Conservation (phyloP, 2,329 filamentous ascomycete genomes). For the Monosporascus sp. region DNA sequence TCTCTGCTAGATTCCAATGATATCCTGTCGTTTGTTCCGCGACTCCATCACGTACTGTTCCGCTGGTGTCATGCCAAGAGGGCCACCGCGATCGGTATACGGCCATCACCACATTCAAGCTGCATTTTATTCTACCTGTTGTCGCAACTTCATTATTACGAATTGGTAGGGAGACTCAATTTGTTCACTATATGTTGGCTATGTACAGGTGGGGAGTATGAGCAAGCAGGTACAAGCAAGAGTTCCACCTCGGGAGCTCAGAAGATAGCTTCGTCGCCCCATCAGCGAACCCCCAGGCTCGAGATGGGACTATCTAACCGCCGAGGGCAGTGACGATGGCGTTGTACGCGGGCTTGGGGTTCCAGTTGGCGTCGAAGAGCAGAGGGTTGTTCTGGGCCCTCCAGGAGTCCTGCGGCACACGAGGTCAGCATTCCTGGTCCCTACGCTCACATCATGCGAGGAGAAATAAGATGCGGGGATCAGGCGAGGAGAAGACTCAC, state of each 20-base stretch:
- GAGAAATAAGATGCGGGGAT: neutral
- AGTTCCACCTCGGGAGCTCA: too few relatives aligned
- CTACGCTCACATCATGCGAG: too few relatives aligned
- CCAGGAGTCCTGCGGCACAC: constrained; percentile 41
- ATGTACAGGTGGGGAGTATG: neutral
- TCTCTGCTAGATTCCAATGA: constrained; percentile 9
- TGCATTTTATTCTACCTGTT: neutral
- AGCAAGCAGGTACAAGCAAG: neutral
- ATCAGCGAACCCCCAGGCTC: neutral
- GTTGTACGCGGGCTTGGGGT: constrained; percentile 47
- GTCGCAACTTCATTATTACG: neutral
- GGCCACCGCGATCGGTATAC: neutral
- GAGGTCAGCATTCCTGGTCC: neutral
- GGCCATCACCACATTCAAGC: neutral
- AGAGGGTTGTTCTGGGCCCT: constrained; percentile 43
- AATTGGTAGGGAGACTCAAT: neutral
- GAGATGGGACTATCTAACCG: neutral
- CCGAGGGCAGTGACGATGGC: constrained; percentile 36
- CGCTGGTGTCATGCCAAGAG: neutral
- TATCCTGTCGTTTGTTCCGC: constrained; percentile 6
- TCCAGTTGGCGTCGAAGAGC: constrained; percentile 47
- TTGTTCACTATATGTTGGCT: neutral
- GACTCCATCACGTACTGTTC: neutral
- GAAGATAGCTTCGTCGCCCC: too few relatives aligned
- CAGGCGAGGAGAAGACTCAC: constrained; percentile 21